phyloP scores from a whole-genome alignment of 805 yeast species.

The Lachancea mirantina region DNA sequence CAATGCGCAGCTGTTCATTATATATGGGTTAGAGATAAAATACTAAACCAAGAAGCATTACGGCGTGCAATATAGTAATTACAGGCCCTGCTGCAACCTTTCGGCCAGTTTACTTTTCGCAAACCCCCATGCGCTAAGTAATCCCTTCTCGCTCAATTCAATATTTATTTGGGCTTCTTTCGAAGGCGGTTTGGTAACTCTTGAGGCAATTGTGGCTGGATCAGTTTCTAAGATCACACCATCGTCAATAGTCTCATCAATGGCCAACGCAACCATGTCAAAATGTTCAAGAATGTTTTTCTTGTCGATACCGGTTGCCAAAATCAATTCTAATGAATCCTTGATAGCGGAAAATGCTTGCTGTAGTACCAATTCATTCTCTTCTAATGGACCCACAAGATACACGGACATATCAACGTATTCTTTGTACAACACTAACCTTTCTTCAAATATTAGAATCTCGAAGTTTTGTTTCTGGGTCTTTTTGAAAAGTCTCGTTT shows the following conservation, averaged over 20 bases:
- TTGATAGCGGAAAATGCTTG: conserved; percentile 68
- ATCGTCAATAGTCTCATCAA: conserved; percentile 90
- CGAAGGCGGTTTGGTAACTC: conserved; percentile 84
- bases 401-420: conserved; percentile 66
- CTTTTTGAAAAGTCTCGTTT: conserved; percentile 60
- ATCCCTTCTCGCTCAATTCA: conserved; percentile 68
- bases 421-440: conserved; percentile 81
- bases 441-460: conserved; percentile 69
- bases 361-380: conserved; percentile 77
- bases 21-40: too few relatives aligned
- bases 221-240: conserved; percentile 91
- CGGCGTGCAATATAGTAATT: conserved; percentile 8
- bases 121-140: conserved; percentile 79
- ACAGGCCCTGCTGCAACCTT: conserved; percentile 40
- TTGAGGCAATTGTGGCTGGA: conserved; percentile 73
- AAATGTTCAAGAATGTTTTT: conserved; percentile 71
- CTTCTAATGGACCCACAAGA: conserved; percentile 64
- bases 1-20: neutral
- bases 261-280: conserved; percentile 77
- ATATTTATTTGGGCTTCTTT: conserved; percentile 53
- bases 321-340: conserved; percentile 73
- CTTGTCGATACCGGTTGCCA: conserved; percentile 63
- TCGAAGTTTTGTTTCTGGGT: conserved; percentile 79
- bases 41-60: too few relatives aligned
- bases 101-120: conserved; percentile 68